These are phyloP conservation scores for Flueggea neowawraea DNA, from an alignment of 441 rosid species.

Conservation along the genomic window DNA sequence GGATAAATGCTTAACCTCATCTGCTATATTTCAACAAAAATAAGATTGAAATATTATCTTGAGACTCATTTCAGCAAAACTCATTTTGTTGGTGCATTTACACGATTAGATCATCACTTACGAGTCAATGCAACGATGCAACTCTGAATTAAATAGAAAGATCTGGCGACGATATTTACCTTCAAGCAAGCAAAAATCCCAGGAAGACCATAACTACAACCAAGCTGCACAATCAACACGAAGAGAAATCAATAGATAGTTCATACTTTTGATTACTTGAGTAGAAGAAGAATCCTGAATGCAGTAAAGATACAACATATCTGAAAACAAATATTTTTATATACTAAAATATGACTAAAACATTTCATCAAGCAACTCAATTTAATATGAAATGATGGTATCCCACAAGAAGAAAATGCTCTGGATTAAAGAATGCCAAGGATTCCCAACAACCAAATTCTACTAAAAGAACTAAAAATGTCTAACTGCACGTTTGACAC, in stretches of 20 bases:
- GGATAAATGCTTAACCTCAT: constrained; percentile 3
- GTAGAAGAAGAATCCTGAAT: background rate
- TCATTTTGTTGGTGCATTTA: too few species aligned
- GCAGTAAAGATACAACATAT: background rate
- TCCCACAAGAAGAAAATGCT: background rate
- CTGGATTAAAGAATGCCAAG: background rate
- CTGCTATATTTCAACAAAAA: background rate
- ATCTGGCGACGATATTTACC: constrained; percentile 29
- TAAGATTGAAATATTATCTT: background rate
- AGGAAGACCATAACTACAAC: constrained; percentile 81
- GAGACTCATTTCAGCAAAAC: too few species aligned
- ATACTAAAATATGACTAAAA: too few species aligned
- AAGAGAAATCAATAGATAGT: constrained; percentile 9
- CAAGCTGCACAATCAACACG: constrained; percentile 55
- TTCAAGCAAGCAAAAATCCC: constrained; percentile 95
- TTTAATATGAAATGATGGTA: background rate
- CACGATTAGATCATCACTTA: too few species aligned
- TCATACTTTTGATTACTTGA: background rate
- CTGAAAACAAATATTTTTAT: background rate
- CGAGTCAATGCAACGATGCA: too few species aligned
- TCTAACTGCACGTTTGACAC: background rate
- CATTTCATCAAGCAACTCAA: too few species aligned
- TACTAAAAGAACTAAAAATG: background rate
- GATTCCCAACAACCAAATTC: background rate
- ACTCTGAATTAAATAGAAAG: background rate